Evolutionary conservation across 1,284 basidiomycete genomes (phyloP).

Genomic region (Malassezia brasiliensis): DNA sequence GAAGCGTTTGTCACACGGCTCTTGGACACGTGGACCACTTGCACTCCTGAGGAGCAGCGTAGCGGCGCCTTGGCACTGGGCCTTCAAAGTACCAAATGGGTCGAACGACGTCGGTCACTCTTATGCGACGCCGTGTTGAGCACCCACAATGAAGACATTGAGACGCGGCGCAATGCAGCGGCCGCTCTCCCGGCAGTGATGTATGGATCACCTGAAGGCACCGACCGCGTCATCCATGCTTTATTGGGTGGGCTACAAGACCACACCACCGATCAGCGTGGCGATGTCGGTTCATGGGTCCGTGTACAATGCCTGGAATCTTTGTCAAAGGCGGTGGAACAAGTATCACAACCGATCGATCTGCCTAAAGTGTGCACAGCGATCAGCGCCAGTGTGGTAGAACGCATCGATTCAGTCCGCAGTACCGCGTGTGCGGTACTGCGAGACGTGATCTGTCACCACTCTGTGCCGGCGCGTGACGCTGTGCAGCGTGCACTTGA

Average conservation of each 20-base stretch:
- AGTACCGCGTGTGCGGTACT: slow-evolving; percentile 59
- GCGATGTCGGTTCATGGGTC: slow-evolving; percentile 95
- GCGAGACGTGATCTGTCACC: neutral
- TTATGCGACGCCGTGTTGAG: slow-evolving; percentile 52
- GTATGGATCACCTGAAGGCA: neutral
- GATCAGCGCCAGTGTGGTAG: slow-evolving; percentile 54
- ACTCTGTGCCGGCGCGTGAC: slow-evolving; percentile 11
- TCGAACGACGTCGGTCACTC: neutral
- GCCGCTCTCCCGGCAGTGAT: slow-evolving; percentile 54
- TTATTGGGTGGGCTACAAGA: slow-evolving; percentile 64
- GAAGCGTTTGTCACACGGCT: slow-evolving; percentile 55
- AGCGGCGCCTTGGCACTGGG: slow-evolving; percentile 63
- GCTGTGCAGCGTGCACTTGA: neutral
- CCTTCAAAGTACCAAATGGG: neutral
- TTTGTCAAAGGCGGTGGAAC: slow-evolving; percentile 44
- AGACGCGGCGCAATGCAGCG: slow-evolving; percentile 63
- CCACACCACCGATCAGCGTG: slow-evolving; percentile 85
- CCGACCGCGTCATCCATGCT: slow-evolving; percentile 17
- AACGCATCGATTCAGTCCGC: slow-evolving; percentile 80
- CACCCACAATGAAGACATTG: slow-evolving; percentile 50
- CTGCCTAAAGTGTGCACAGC: neutral
- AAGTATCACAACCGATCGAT: neutral
- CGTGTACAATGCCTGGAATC: slow-evolving; percentile 65
- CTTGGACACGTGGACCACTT: slow-evolving; percentile 45
- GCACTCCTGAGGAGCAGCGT: slow-evolving; percentile 62